Conservation (phyloP, 441 rosid genomes). For the Euphorbia celastroides region DNA sequence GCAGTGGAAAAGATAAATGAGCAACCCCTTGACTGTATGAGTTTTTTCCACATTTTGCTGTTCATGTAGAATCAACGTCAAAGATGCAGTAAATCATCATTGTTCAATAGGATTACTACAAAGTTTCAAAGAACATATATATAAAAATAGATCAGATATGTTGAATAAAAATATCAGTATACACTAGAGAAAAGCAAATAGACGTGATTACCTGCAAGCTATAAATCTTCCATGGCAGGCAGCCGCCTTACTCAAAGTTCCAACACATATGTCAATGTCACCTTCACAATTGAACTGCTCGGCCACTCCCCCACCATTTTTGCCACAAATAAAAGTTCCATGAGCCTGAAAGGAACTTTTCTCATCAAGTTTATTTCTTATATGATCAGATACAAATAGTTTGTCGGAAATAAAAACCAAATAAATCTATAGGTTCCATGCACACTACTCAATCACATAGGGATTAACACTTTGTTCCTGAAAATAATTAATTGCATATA, state of each 20-base stretch:
- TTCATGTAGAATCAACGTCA: slow-evolving; percentile 20
- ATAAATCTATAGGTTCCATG: neutral
- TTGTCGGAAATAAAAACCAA: neutral
- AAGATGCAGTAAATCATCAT: neutral
- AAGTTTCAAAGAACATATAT: neutral
- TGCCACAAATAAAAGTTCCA: slow-evolving; percentile 95
- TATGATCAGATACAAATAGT: slow-evolving; percentile 8
- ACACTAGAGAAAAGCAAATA: neutral
- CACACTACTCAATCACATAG: slow-evolving; percentile 1
- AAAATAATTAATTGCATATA: neutral
- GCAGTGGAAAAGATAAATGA: slow-evolving; percentile 93
- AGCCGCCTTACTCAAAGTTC: slow-evolving; percentile 95
- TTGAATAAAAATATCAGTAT: neutral
- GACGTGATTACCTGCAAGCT: slow-evolving; percentile 70
- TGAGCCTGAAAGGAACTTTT: slow-evolving; percentile 65
- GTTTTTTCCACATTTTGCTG: slow-evolving; percentile 90
- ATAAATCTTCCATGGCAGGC: slow-evolving; percentile 98
- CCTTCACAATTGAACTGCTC: slow-evolving; percentile 78
- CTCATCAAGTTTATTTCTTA: slow-evolving; percentile 6
- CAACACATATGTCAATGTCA: slow-evolving; percentile 79
- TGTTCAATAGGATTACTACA: neutral
- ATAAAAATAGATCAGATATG: neutral
- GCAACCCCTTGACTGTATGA: slow-evolving; percentile 83
- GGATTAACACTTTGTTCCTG: neutral
- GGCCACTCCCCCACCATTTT: slow-evolving; percentile 88